These are phyloP conservation scores for Lipomyces yamanashiensis DNA, from an alignment of 805 yeast species.

Conservation along the genomic window DNA sequence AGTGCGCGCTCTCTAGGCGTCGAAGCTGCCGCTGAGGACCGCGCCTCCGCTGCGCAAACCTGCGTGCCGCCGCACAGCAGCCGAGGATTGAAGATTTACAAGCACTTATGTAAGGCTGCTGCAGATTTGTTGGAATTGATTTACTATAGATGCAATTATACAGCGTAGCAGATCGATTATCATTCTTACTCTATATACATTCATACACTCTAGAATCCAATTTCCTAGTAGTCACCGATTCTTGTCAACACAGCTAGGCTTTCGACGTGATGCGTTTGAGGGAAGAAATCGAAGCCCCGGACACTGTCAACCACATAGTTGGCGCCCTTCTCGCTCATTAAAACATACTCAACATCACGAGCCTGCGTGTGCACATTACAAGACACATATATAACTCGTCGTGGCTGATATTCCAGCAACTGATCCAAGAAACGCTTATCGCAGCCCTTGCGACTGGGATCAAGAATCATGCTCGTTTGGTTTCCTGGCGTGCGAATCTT, in stretches of 20 bases:
- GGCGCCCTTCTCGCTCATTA: slow-evolving; percentile 61
- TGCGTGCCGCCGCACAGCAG: no score
- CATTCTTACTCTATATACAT: not conserved
- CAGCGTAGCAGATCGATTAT: no score
- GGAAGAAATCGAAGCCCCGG: slow-evolving; percentile 95
- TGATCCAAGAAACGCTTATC: slow-evolving; percentile 86
- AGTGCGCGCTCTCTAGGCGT: not conserved
- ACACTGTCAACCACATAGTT: slow-evolving; percentile 76
- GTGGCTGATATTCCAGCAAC: slow-evolving; percentile 80
- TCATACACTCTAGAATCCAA: not conserved
- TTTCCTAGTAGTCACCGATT: slow-evolving; percentile 3
- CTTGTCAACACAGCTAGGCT: slow-evolving; percentile 71
- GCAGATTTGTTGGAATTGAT: no score
- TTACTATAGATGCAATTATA: no score
- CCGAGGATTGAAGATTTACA: no score
- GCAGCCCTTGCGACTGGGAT: slow-evolving; percentile 98
- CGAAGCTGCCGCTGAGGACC: not conserved
- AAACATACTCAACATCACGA: slow-evolving; percentile 83
- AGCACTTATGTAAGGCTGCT: no score
- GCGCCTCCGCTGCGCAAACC: no score
- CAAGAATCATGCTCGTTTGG: slow-evolving; percentile 86
- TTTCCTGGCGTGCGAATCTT: slow-evolving; percentile 70
- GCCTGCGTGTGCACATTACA: slow-evolving; percentile 99
- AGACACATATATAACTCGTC: slow-evolving; percentile 88
- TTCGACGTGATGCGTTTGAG: slow-evolving; percentile 92